Evolutionary conservation across 495 filamentous ascomycete species (phyloP), one percentile per base, ranked within the genome.

Genomic region (Daldinia grandis): DNA sequence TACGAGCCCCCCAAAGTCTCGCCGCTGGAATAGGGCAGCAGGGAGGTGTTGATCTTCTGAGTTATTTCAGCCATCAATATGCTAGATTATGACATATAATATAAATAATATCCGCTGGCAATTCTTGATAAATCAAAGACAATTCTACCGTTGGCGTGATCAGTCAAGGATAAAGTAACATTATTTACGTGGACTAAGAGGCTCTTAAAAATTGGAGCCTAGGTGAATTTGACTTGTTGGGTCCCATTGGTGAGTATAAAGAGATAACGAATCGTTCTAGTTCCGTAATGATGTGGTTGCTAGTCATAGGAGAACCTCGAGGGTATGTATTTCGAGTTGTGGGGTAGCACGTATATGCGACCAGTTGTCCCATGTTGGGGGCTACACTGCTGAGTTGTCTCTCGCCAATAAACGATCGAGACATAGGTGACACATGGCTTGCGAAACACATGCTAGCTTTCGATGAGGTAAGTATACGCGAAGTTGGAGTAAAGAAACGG

Each of bases 1-100:
- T 60, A 77, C 78, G 37, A 61, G 42, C 33, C 56, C 49, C 12
- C 10, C 38, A 2, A 64, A 37, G 35, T 56, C 44, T 40, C 58
- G 53, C 24, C 64, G 55, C 7, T 44, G 49, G 54, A 60, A 57
- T 55, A 66, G 68, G 35, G 25, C 3, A 17, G 27, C n/a, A 6
- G 38, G 49, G 24, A 25, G 19, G 14, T 17, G 25, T 1, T 53
- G 53, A 66, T n/a, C 4, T 40, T 40, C 25, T 38, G n/a, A 24
- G 25, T 14, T 17, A 55, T 17, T 6, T 35, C 19, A 17, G 9
- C 14, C 5, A 17, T 17, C 6, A 28, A 35, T 30, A 55, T 51
- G 12, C 7, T 21, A 27, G 6, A 53, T 15, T 30, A 53, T 14
- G 50, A 28, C 50, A 53, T 47, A 47, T 8, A 47, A 47, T 21